Base-by-base conservation (phyloP, 805 yeast genomes). In the Ogataea pilisensis region DNA sequence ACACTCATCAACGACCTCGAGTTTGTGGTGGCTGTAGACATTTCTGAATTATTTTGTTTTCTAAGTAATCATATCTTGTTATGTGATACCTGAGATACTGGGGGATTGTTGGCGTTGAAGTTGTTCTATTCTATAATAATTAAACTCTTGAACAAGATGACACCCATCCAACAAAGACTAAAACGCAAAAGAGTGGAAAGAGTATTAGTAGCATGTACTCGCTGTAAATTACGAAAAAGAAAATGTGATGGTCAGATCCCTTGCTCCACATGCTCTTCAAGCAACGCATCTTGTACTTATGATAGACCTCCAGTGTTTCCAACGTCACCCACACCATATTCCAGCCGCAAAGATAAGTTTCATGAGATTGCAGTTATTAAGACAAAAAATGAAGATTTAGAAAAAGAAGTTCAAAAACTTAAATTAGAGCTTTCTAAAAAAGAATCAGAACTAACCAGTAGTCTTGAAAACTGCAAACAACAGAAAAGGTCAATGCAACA, bases 161-260 rank as follows among this genome's bases (percentile, higher is more conserved):
- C n/a, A n/a, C n/a, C n/a, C n/a, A 12, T 17, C 24, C 29, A 27
- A 9, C 13, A 14, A 27, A 27, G 11, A 26, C 11, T 18, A 20
- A 20, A 18, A 4, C 14, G 32, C 11, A 36, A 37, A 19, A 30
- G 44, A 16, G 35, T 34, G 36, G 45, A 44, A 26, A 41, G 55
- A 20, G 52, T 41, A 11, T 29, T 43, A 16, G 42, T 50, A 11
- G 55, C 55, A 2, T 51, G 55, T 34, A 43, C 41, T 9, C 27
- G 54, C 27, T 51, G 55, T 33, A 47, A 49, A 31, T 30, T 35
- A 5, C 41, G 45, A 31, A 51, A 51, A 25, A 40, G 52, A 31
- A 47, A 45, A 28, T 51, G 55, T 26, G 54, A 51, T 35, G 55
- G 55, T 3, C 31, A 35, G 24, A 22, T 21, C 12, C 49, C 48